phyloP scores from a whole-genome alignment of 2,329 filamentous ascomycete species.

The Aspergillus terreus region DNA sequence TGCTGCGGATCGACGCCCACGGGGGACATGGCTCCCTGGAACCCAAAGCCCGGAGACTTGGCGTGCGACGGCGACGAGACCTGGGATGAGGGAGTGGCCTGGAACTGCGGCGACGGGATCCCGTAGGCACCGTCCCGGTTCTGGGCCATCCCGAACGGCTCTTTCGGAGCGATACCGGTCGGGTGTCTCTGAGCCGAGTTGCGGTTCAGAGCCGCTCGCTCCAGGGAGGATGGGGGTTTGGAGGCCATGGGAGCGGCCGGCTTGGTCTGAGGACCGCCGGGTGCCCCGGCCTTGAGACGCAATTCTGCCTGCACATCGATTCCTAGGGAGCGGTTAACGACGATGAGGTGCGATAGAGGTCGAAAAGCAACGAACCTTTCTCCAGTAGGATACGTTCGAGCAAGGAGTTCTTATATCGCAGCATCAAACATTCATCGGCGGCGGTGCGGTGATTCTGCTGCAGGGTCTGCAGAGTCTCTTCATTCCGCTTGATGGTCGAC shows the following conservation, averaged over 20 bases:
- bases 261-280: slow-evolving; percentile 59
- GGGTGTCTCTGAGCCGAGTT: slow-evolving; percentile 68
- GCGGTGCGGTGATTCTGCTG: slow-evolving; percentile 93
- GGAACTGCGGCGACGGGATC: slow-evolving; percentile 65
- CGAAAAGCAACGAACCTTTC: slow-evolving; percentile 61
- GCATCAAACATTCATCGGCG: slow-evolving; percentile 95
- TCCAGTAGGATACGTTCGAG: slow-evolving; percentile 93
- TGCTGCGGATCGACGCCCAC: slow-evolving; percentile 55
- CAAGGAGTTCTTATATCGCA: slow-evolving; percentile 96
- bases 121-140: slow-evolving; percentile 35
- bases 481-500: slow-evolving; percentile 94
- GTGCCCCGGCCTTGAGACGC: slow-evolving; percentile 85
- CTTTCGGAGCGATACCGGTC: slow-evolving; percentile 71
- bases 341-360: slow-evolving; percentile 2
- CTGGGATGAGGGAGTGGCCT: slow-evolving; percentile 80
- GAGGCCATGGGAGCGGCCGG: slow-evolving; percentile 61
- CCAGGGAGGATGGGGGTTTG: slow-evolving; percentile 71
- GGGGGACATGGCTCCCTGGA: slow-evolving; percentile 60
- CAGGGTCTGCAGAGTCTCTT: slow-evolving; percentile 85
- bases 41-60: slow-evolving; percentile 59
- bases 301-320: slow-evolving; percentile 97
- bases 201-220: slow-evolving; percentile 75
- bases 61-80: slow-evolving; percentile 62
- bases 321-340: slow-evolving; percentile 48
- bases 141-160: slow-evolving; percentile 48